phyloP scores from a whole-genome alignment of 257 asterid genomes.

The Nicotiana paniculata region DNA sequence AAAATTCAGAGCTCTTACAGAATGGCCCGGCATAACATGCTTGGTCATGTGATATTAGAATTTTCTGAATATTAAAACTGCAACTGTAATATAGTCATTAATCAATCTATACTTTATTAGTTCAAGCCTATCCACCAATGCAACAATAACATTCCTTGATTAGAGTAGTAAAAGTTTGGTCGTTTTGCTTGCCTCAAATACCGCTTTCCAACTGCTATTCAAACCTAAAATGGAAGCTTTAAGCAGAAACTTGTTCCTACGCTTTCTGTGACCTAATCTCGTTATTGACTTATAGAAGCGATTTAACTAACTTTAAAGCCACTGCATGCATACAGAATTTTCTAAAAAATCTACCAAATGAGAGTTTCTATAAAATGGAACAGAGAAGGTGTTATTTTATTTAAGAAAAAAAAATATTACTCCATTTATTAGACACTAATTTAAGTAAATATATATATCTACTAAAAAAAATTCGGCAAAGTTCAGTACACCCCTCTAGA shows the following conservation, averaged over 20 bases:
- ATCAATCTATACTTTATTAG: constrained; percentile 11
- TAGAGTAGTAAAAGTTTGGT: background rate
- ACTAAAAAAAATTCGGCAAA: too few species aligned
- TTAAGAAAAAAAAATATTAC: too few species aligned
- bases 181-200: background rate
- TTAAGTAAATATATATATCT: too few species aligned
- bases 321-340: background rate
- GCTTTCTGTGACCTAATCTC: background rate
- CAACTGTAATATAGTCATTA: background rate
- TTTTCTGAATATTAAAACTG: background rate
- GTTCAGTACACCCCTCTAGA: too few species aligned
- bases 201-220: background rate
- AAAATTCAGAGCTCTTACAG: background rate
- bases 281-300: background rate
- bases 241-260: background rate
- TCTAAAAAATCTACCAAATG: background rate
- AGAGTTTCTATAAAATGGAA: too few species aligned
- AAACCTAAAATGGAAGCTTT: background rate
- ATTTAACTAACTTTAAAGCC: background rate
- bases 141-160: background rate
- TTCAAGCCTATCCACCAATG: constrained; percentile 37
- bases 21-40: background rate
- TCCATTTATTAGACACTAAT: too few species aligned
- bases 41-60: background rate
- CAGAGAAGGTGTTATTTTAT: too few species aligned